phyloP scores from a whole-genome alignment of 31 red algal species.

The Endocladia muricata region DNA sequence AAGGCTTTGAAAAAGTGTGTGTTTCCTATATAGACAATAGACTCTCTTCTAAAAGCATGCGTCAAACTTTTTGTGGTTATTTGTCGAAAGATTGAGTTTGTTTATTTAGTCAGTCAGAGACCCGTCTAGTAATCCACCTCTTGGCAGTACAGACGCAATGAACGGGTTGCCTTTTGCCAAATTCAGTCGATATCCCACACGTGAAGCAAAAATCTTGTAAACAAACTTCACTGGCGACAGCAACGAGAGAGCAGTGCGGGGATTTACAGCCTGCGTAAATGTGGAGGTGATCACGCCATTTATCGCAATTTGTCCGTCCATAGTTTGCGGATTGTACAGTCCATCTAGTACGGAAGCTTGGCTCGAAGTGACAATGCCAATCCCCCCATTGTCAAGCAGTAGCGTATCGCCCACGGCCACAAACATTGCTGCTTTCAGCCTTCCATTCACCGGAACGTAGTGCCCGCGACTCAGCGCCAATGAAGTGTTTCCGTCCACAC shows the following conservation, averaged over 20 bases:
- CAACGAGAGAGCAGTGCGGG: constrained; percentile 25
- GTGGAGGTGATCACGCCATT: constrained; percentile 52
- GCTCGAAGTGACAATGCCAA: constrained; percentile 20
- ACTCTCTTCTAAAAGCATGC: too few relatives aligned
- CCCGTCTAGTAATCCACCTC: too few relatives aligned
- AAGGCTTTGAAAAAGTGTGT: too few relatives aligned
- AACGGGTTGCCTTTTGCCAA: too few relatives aligned
- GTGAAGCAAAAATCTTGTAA: too few relatives aligned
- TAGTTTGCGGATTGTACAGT: constrained; percentile 75
- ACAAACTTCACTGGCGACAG: constrained; percentile 44
- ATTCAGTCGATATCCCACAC: too few relatives aligned
- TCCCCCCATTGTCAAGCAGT: constrained; percentile 23
- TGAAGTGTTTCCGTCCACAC: neutral
- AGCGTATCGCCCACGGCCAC: constrained; percentile 32
- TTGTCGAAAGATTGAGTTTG: too few relatives aligned
- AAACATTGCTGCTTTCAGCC: constrained; percentile 18
- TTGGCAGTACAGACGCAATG: too few relatives aligned
- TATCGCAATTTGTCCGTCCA: constrained; percentile 58
- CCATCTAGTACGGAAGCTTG: constrained; percentile 10
- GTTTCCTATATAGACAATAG: too few relatives aligned
- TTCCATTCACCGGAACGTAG: constrained; percentile 34
- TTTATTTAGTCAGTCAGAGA: too few relatives aligned
- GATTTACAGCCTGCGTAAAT: constrained; percentile 46
- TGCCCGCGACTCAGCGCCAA: constrained; percentile 38
- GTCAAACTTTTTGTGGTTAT: too few relatives aligned